Conservation (phyloP, 805 yeast species). For the Saccharomycopsis amapae region DNA sequence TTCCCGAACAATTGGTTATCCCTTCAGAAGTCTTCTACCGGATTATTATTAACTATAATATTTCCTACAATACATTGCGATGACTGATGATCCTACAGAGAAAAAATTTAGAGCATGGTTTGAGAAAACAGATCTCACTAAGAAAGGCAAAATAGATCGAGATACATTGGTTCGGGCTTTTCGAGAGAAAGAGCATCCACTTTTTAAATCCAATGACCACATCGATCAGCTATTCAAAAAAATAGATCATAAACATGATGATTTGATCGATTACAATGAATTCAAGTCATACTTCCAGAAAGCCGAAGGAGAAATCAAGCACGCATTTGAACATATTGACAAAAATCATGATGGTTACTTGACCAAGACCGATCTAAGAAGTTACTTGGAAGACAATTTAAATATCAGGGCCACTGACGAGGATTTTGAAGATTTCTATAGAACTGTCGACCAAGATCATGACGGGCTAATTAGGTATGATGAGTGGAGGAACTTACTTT, state of each 20-base stretch:
- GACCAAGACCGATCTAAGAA: constrained; percentile 55
- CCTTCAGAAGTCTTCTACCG: no score
- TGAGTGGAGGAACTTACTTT: constrained; percentile 76
- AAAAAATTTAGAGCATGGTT: neutral
- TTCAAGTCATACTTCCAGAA: constrained; percentile 55
- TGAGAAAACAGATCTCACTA: constrained; percentile 6
- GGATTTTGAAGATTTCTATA: constrained; percentile 50
- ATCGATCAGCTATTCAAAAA: constrained; percentile 49
- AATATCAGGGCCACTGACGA: constrained; percentile 45
- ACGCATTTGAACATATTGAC: constrained; percentile 65
- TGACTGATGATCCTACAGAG: neutral
- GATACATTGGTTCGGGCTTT: constrained; percentile 34
- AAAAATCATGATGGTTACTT: constrained; percentile 67
- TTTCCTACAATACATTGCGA: neutral
- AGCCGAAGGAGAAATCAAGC: constrained; percentile 65
- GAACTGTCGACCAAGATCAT: constrained; percentile 44
- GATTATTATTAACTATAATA: no score
- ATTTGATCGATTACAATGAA: constrained; percentile 53
- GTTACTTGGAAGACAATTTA: constrained; percentile 50
- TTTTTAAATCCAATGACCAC: constrained; percentile 53
- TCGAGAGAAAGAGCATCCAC: constrained; percentile 52
- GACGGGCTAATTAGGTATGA: constrained; percentile 72
- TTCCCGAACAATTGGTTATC: no score
- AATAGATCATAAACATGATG: constrained; percentile 52
- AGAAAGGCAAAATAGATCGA: constrained; percentile 40